These are phyloP conservation scores for Diaporthe citriasiana DNA, from an alignment of 2,329 filamentous ascomycete genomes.

Conservation along the genomic window DNA sequence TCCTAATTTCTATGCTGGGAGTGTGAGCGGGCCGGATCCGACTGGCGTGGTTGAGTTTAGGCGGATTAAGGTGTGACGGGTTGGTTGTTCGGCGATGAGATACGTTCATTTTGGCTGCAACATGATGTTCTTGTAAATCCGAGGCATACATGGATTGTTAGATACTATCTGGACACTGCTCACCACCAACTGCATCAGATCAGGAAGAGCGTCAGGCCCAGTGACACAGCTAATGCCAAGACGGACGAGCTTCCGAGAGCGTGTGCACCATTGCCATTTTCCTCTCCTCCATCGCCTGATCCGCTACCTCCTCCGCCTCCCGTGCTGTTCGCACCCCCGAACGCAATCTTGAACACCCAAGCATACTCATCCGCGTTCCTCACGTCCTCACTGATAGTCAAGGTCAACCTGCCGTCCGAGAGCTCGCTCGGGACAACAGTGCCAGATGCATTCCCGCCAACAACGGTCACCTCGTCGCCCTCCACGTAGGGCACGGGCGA, in stretches of 20 bases:
- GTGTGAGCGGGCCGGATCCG: constrained; percentile 28
- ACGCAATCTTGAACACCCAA: constrained; percentile 53
- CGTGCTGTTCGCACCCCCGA: constrained; percentile 16
- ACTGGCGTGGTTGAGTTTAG: constrained; percentile 34
- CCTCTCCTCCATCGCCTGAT: not conserved
- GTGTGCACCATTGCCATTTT: not conserved
- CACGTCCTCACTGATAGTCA: constrained; percentile 52
- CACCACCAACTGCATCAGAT: not conserved
- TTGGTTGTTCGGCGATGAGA: too few relatives aligned
- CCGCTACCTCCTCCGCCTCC: too few relatives aligned
- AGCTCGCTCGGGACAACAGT: constrained; percentile 44
- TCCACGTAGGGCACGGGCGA: constrained; percentile 61
- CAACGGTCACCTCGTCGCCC: constrained; percentile 61
- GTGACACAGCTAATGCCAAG: not conserved
- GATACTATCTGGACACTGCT: too few relatives aligned
- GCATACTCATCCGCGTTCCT: constrained; percentile 54
- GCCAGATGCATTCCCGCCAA: constrained; percentile 52
- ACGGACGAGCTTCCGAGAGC: not conserved
- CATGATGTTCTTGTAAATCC: not conserved
- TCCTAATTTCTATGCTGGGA: constrained; percentile 33
- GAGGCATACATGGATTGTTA: not conserved
- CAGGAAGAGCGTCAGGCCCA: not conserved
- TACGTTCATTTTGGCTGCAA: not conserved
- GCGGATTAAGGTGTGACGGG: not conserved
- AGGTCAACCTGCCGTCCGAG: constrained; percentile 46